Percentiles rank a stretch among this genome's conserved stretches.
Evolutionary conservation across 257 asterid species (phyloP).

Genomic region (Jasminum sambac): DNA sequence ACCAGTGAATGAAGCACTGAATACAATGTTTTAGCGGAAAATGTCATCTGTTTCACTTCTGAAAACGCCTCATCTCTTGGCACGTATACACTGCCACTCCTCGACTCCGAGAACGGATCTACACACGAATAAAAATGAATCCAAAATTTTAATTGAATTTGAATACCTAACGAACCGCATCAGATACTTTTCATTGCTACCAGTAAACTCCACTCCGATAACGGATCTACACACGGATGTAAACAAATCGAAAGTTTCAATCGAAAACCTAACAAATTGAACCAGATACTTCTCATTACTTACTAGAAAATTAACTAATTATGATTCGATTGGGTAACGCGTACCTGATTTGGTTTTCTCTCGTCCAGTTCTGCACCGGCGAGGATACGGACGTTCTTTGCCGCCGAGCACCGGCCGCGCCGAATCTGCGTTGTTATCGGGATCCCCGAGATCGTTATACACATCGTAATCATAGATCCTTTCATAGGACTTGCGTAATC

Average conservation of each 20-base stretch:
- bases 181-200: too few relatives aligned
- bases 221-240: too few relatives aligned
- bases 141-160: neutral
- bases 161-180: too few relatives aligned
- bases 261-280: too few relatives aligned
- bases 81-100: conserved; percentile 25
- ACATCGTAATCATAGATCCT: conserved; percentile 52
- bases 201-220: too few relatives aligned
- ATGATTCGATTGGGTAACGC: too few relatives aligned
- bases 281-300: too few relatives aligned
- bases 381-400: conserved; percentile 53
- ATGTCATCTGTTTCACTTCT: conserved; percentile 33
- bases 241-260: too few relatives aligned
- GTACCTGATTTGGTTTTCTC: conserved; percentile 48
- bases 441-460: conserved; percentile 46
- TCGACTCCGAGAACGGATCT: conserved; percentile 63
- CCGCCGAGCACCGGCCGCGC: conserved; percentile 73
- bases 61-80: conserved; percentile 54
- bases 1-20: conserved; percentile 45
- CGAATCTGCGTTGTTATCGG: conserved; percentile 27
- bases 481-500: conserved; percentile 26
- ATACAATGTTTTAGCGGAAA: conserved; percentile 38
- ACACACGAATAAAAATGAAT: neutral
- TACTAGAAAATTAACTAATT: too few relatives aligned
- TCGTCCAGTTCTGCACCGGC: conserved; percentile 81